Evolutionary conservation across 805 yeast species (phyloP), one percentile per base, ranked within the genome.

Genomic region (Crinitomyces ghanaensis): DNA sequence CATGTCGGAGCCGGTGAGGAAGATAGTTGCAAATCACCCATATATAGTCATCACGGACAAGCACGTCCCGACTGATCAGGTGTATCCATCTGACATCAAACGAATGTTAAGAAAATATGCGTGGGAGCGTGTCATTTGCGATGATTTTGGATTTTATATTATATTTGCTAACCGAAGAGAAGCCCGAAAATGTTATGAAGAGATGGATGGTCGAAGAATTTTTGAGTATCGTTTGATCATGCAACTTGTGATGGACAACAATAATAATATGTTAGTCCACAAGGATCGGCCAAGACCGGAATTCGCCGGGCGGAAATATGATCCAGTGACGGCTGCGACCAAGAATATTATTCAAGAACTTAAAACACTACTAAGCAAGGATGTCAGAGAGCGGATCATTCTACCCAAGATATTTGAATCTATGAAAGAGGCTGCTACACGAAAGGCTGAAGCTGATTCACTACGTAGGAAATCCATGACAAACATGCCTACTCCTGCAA

Each of bases 361-460:
- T 32, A 72, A 71, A 38, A 59, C 62, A 7, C 73, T 75, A 30
- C 52, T 84, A 28, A 58, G 73, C 14, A 77, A 77, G 39, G 93
- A 84, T 55, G 69, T 84, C 16, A 64, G 80, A 43, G 88, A 75
- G 46, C 69, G 83, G 39, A 57, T 80, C 3, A 67, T 82, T 16
- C 85, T 80, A 0, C 83, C 91, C 0, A 63, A 66, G 2, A 69
- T 84, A 12, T 61, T 79, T 34, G 75, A 75, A 19, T 55, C 68
- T 13, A 60, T 84, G 42, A 67, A 70, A 36, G 75, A 74, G 25
- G 70, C 35, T 6, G 31, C 47, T 12, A 13, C 22, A 12, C 24
- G 6, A 5, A 28, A 25, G 19, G 19, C 29, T 8, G 28, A 20
- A 8, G 7, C 32, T 19, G n/a, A n/a, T n/a, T n/a, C n/a, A n/a